Evolutionary conservation across 2,329 filamentous ascomycete species (phyloP).

Genomic region (Fusarium proliferatum): DNA sequence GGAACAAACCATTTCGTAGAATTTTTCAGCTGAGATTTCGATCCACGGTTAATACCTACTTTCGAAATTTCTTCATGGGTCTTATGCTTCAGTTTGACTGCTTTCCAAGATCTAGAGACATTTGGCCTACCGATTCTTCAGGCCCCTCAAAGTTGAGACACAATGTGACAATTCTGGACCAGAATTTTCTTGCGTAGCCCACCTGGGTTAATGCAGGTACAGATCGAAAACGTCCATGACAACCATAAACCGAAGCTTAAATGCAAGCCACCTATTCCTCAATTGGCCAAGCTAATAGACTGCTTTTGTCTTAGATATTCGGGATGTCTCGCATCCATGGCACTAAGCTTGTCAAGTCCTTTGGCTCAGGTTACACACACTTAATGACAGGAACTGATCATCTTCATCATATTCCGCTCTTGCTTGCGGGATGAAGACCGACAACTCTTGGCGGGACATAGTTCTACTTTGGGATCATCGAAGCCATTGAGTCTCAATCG

Average conservation of each 20-base stretch:
- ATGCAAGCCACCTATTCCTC: neutral
- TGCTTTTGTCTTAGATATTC: neutral
- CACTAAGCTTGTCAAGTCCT: neutral
- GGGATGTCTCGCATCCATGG: neutral
- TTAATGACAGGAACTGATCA: neutral
- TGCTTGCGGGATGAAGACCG: accelerated
- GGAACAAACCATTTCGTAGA: neutral
- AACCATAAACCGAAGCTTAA: slow-evolving; percentile 26
- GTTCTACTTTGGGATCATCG: accelerated
- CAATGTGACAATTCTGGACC: neutral
- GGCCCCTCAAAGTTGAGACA: neutral
- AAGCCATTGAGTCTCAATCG: neutral
- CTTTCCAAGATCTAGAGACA: neutral
- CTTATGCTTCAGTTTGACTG: neutral
- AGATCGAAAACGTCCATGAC: neutral
- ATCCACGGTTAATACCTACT: neutral
- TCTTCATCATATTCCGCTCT: neutral
- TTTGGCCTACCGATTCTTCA: neutral
- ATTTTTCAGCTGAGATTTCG: neutral
- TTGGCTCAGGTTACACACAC: too few species aligned
- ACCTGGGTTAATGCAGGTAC: neutral
- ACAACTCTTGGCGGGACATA: neutral
- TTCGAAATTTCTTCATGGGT: accelerated
- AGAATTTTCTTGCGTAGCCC: neutral
- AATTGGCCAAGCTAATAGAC: accelerated